Percentiles rank a stretch among this genome's conserved stretches.
Evolutionary conservation across 352 stramenopile species (phyloP).

Genomic region (Saprolegnia parasitica): DNA sequence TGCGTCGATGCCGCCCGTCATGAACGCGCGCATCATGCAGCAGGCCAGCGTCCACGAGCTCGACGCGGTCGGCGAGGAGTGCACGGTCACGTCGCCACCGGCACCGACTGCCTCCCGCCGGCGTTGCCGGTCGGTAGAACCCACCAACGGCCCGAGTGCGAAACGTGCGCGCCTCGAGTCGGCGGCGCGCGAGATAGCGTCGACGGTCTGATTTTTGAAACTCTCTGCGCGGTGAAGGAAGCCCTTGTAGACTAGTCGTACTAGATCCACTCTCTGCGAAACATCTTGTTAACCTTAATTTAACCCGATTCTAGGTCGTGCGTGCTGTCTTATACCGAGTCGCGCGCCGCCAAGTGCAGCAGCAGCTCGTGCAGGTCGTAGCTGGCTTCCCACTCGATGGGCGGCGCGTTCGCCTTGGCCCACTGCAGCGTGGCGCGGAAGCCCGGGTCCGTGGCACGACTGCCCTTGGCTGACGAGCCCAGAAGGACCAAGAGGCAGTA

Average conservation of each 20-base stretch:
- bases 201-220: conserved; percentile 18
- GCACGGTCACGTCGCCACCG: not conserved
- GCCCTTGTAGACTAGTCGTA: not conserved
- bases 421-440: conserved; percentile 39
- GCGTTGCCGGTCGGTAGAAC: conserved; percentile 19
- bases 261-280: not conserved
- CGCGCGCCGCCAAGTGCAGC: not conserved
- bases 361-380: conserved; percentile 68
- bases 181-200: conserved; percentile 10
- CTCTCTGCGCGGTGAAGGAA: not conserved
- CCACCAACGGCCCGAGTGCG: conserved; percentile 6
- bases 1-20: conserved; percentile 51
- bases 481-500: conserved; percentile 58
- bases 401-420: conserved; percentile 53
- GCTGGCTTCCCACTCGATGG: conserved; percentile 45
- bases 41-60: conserved; percentile 32
- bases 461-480: conserved; percentile 50
- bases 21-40: conserved; percentile 77
- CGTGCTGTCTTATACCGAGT: not conserved
- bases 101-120: not conserved
- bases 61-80: not conserved
- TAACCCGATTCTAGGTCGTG: conserved; percentile 14
- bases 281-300: conserved; percentile 29
- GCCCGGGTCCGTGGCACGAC: conserved; percentile 45
- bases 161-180: conserved; percentile 21